A percentile compares a stretch with the other conserved stretches of the same genome.
Evolutionary conservation across 2,329 filamentous ascomycete genomes (phyloP).

Genomic region (Pyrenochaeta sp.): DNA sequence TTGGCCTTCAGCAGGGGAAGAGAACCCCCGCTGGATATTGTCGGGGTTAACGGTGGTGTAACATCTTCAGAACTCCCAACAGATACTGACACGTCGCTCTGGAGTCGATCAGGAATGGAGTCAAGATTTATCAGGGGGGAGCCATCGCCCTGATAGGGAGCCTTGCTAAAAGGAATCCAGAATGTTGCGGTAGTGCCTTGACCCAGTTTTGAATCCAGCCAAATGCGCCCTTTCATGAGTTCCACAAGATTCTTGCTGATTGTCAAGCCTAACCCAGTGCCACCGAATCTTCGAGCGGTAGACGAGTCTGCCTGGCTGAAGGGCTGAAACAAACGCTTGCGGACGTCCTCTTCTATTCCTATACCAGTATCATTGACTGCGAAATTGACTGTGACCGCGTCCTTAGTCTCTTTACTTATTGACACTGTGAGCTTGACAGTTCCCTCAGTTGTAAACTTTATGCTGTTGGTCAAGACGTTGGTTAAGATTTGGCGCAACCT

Average conservation of each 20-base stretch:
- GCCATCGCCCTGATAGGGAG: slow-evolving; percentile 60
- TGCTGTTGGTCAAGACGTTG: slow-evolving; percentile 70
- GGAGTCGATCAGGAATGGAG: slow-evolving; percentile 71
- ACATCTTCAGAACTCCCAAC: slow-evolving; percentile 71
- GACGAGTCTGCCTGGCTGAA: slow-evolving; percentile 85
- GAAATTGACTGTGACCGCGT: slow-evolving; percentile 73
- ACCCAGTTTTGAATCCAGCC: slow-evolving; percentile 70
- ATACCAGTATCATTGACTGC: slow-evolving; percentile 80
- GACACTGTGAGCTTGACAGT: slow-evolving; percentile 66
- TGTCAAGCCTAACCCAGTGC: slow-evolving; percentile 78
- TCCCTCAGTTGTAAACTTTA: slow-evolving; percentile 51
- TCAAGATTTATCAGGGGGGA: slow-evolving; percentile 67
- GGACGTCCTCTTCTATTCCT: slow-evolving; percentile 79
- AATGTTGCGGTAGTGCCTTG: slow-evolving; percentile 77
- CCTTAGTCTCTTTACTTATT: slow-evolving; percentile 69
- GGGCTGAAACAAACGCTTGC: slow-evolving; percentile 76
- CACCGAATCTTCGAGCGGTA: slow-evolving; percentile 79
- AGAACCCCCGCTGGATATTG: slow-evolving; percentile 25
- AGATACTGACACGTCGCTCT: slow-evolving; percentile 64
- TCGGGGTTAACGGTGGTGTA: slow-evolving; percentile 52
- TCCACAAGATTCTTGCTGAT: slow-evolving; percentile 81
- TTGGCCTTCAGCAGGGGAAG: slow-evolving; percentile 32
- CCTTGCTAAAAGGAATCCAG: slow-evolving; percentile 78
- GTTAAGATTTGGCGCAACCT: slow-evolving; percentile 83
- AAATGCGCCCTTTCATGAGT: slow-evolving; percentile 79